Base-by-base conservation (phyloP, 129 eudicot species). In the Flaveria trinervia region DNA sequence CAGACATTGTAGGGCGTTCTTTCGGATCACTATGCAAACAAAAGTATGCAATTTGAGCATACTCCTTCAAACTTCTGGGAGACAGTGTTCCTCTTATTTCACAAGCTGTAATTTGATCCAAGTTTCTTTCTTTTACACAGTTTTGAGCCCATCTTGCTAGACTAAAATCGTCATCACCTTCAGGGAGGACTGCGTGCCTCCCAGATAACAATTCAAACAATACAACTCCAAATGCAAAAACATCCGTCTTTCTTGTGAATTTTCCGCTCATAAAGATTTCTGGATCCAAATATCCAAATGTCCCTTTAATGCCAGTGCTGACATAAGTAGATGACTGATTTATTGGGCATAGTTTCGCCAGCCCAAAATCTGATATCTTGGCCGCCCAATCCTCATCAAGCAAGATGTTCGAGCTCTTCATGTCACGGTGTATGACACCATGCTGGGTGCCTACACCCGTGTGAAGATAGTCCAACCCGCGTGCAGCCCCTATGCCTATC, bases 221-320 rank as follows among this genome's bases (percentile, higher is more conserved):
- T 3, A 79, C 82, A 0, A 79, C 82, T 46, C 82, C 82, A 70
- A 78, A 78, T 4, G 82, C 77, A 33, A 26, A 79, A 26, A 79
- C 82, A 46, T 78, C 71, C 8, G 71, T 70, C 65, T 79, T 79
- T 20, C 72, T 61, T 6, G 77, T 71, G 18, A 61, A 39, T 13
- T 44, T 70, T 28, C 30, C 64, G 9, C 66, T 70, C 55, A 61
- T 56, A 41, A 70, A 28, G 25, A 70, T 60, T 67, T 71, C 67
- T 0, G 77, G 83, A 71, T 79, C 77, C 0, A 79, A 0, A 28
- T 79, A 79, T 11, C 83, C 83, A 48, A 33, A 71, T 18, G 83
- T 71, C 15, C 83, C 77, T 62, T 79, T 61, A 49, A 79, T 45
- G 15, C 10, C 18, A 25, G 67, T 62, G 48, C 28, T 14, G 20